These are phyloP conservation scores for Cyclotella cryptica DNA, from an alignment of 108 stramenopile genomes.

Conservation along the genomic window DNA sequence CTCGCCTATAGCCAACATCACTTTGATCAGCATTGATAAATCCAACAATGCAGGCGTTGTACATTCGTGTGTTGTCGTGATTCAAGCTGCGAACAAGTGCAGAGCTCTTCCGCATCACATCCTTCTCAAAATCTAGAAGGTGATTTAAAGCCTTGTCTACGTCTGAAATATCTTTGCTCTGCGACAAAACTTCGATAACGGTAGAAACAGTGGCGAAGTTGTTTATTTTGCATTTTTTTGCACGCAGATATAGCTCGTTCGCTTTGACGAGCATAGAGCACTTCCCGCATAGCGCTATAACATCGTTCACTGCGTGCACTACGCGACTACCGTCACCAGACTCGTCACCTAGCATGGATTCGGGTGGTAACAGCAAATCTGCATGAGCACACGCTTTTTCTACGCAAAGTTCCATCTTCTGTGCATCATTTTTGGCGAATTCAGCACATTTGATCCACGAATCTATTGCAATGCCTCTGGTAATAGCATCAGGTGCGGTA, in stretches of 20 bases:
- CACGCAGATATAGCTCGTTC: slow-evolving; percentile 34
- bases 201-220: slow-evolving; percentile 27
- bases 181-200: slow-evolving; percentile 25
- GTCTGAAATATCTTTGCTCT: slow-evolving; percentile 27
- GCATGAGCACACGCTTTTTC: slow-evolving; percentile 30
- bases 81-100: slow-evolving; percentile 29
- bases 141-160: slow-evolving; percentile 40
- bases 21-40: slow-evolving; percentile 29
- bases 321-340: neutral
- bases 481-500: slow-evolving; percentile 18
- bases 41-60: slow-evolving; percentile 47
- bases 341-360: neutral
- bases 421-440: slow-evolving; percentile 9
- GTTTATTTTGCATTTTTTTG: slow-evolving; percentile 30
- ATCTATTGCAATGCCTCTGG: slow-evolving; percentile 17
- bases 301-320: slow-evolving; percentile 29
- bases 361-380: slow-evolving; percentile 15
- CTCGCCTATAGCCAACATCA: slow-evolving; percentile 21
- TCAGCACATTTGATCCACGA: slow-evolving; percentile 31
- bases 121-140: slow-evolving; percentile 40
- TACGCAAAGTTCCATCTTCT: slow-evolving; percentile 18
- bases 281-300: slow-evolving; percentile 40
- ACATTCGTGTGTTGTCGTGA: slow-evolving; percentile 36
- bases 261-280: slow-evolving; percentile 31
- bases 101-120: slow-evolving; percentile 25